Percentiles rank a stretch among this genome's conserved stretches.
phyloP scores from a whole-genome alignment of 345 rosid genomes.

The Brassica juncea region DNA sequence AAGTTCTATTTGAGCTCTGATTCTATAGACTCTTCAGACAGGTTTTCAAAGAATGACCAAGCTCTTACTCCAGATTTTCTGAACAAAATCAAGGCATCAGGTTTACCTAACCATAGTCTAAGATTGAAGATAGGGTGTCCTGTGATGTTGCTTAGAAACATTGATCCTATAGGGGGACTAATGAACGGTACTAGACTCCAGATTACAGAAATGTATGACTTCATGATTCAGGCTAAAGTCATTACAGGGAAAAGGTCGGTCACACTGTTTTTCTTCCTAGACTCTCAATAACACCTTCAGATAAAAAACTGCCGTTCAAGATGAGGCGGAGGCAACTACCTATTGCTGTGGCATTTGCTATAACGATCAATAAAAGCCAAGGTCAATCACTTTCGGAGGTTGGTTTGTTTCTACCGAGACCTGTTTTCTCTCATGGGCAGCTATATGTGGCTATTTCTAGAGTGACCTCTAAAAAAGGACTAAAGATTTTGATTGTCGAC shows the following conservation, averaged over 20 bases:
- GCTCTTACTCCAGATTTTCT: neutral
- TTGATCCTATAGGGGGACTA: neutral
- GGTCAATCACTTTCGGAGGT: neutral
- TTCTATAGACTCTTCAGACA: neutral
- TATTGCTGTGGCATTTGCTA: neutral
- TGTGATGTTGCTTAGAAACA: neutral
- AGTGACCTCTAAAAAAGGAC: neutral
- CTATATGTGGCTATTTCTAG: neutral
- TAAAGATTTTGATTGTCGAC: neutral
- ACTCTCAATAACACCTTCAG: neutral
- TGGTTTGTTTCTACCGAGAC: neutral
- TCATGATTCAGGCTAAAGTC: neutral
- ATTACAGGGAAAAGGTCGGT: neutral
- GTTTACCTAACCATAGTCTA: neutral
- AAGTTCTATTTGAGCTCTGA: neutral
- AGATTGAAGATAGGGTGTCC: neutral
- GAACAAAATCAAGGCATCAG: neutral
- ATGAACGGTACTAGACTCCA: neutral
- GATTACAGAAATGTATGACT: neutral
- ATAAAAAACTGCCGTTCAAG: neutral
- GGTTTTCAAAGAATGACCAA: neutral
- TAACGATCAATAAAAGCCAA: neutral
- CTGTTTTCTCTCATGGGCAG: neutral
- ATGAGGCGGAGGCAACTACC: neutral
- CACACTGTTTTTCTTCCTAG: neutral